Base-by-base conservation (phyloP, 192 early-diverging fungal genomes). In the Podochytrium sp. region DNA sequence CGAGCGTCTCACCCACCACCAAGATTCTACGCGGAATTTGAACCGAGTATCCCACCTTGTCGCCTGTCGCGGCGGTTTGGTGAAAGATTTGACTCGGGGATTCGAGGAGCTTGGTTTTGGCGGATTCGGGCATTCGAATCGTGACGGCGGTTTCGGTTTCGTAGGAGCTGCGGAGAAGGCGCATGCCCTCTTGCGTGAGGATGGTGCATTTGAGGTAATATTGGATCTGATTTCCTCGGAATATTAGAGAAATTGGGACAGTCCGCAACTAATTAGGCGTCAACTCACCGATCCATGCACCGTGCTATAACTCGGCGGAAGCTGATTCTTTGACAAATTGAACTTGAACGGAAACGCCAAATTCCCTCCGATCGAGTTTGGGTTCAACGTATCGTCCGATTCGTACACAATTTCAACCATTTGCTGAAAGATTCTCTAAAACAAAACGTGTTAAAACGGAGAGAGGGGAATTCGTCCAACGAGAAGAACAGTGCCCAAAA, bases 141-240 rank as follows among this genome's bases (percentile, higher is more conserved):
- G 23, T 39, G 38, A 75, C 53, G 1, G 74, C 65, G 56, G 59
- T 50, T 42, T 68, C 65, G 37, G 59, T 27, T 16, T 75, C 74
- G 27, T 23, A 35, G 29, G 16, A n/a, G 10, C 65, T 39, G 41
- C 68, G 67, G 37, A 75, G 29, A 2, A 75, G 52, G 50, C 49
- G 33, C 65, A 75, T 66, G 12, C 74, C 65, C n/a, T 75, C 74
- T 35, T 75, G 74, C 25, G 25, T 56, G 10, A 55, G 18, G 18
- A 75, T 47, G 18, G 57, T 55, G 29, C 43, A 64, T 50, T 74
- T 74, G 32, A 74, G 27, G 51, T 74, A 65, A 50, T 74, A 74
- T 32, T 49, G 29, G 42, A 72, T 72, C 7, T n/a, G 10, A 16
- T 39, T 30, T 50, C n/a, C n/a, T n/a, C n/a, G n/a, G n/a, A n/a